These are phyloP conservation scores for Trichoderma sp. DNA, from an alignment of 2,329 filamentous ascomycete species.

Conservation along the genomic window DNA sequence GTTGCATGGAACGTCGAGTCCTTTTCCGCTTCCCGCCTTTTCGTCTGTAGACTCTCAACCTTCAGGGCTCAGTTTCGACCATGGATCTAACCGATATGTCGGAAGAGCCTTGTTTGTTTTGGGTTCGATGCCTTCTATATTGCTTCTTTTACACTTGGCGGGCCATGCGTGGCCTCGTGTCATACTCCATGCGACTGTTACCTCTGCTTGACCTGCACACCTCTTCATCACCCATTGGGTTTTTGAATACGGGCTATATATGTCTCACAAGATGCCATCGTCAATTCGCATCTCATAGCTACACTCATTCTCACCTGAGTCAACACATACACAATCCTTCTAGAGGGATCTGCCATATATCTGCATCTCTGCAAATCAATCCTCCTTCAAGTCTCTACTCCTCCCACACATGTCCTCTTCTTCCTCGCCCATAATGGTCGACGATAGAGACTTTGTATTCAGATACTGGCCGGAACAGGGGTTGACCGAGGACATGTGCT, in stretches of 20 bases:
- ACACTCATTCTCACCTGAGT: not conserved
- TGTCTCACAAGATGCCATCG: not conserved
- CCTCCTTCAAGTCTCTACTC: not conserved
- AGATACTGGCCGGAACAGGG: slow-evolving; percentile 11
- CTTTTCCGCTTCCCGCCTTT: not conserved
- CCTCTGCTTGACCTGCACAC: not conserved
- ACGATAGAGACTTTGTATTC: not conserved
- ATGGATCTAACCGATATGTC: slow-evolving; percentile 18
- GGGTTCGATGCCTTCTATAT: not conserved
- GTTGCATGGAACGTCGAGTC: not conserved
- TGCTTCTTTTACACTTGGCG: not conserved
- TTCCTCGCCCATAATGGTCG: not conserved
- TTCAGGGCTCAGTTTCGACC: not conserved
- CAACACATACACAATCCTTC: not conserved
- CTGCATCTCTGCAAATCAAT: too few relatives aligned
- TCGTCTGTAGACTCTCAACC: not conserved
- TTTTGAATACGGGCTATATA: not conserved
- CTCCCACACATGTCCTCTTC: not conserved
- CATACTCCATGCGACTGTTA: not conserved
- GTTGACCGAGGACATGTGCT: slow-evolving; percentile 1
- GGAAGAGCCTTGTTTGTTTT: not conserved
- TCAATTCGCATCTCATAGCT: not conserved
- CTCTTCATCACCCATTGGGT: too few relatives aligned
- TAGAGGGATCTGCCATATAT: not conserved
- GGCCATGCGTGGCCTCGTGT: not conserved